A percentile compares a stretch with the other conserved stretches of the same genome.
Evolutionary conservation across 139 green algal genomes (phyloP).

Genomic region (Tetradesmus obliquus): DNA sequence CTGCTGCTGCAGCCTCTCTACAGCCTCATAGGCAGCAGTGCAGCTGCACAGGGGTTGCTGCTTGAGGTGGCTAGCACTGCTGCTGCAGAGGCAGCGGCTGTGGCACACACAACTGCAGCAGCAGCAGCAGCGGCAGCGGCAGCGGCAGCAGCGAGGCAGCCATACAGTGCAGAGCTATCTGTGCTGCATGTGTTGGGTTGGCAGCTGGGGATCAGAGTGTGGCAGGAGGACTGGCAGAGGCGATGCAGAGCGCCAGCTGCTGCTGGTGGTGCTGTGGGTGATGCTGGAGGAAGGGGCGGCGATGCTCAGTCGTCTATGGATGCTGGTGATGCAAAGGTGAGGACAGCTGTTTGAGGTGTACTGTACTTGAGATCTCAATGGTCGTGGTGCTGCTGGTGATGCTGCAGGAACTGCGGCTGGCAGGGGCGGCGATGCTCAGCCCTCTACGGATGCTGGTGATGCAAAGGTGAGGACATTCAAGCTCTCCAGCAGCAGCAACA

Average conservation of each 20-base stretch:
- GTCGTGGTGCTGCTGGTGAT: not conserved
- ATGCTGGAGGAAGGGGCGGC: not conserved
- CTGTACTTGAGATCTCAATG: not conserved
- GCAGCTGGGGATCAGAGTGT: not conserved
- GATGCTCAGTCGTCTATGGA: not conserved
- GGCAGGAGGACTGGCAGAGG: constrained; percentile 29
- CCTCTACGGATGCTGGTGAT: not conserved
- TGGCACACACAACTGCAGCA: not conserved
- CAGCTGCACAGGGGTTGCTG: not conserved
- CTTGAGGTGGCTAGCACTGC: not conserved
- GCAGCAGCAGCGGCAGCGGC: not conserved
- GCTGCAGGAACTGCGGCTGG: not conserved
- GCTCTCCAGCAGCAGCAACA: not conserved
- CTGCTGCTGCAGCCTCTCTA: constrained; percentile 38
- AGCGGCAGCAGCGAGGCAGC: not conserved
- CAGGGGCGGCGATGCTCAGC: not conserved
- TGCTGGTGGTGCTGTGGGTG: not conserved
- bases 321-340: not conserved
- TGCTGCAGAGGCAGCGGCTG: constrained; percentile 17
- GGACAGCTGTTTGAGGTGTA: not conserved
- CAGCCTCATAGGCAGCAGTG: not conserved
- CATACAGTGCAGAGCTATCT: not conserved
- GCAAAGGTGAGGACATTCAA: not conserved
- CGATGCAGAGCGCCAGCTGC: not conserved
- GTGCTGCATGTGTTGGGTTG: constrained; percentile 22